Evolutionary conservation across 768 basidiomycete species (phyloP), one percentile per base, ranked within the genome.

Genomic region (Pisolithus microcarpus): DNA sequence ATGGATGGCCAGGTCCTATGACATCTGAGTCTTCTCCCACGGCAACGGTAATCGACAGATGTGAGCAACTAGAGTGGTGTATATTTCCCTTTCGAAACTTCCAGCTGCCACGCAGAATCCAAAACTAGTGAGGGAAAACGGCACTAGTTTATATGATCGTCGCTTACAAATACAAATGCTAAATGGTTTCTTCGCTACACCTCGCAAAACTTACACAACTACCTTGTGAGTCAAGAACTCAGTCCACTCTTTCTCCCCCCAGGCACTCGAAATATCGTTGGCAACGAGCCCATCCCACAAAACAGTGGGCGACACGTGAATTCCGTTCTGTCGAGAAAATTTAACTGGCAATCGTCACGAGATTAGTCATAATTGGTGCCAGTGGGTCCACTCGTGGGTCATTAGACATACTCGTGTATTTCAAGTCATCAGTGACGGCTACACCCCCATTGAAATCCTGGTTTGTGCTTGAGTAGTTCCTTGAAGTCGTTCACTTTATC

Each of bases 221-320:
- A 87, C 77, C 54, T 80, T 87, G 46, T 75, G 69, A 43, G 71
- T 70, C 28, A 95, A 73, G 67, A 85, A 96, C 42, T 82, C 77
- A 18, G 69, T 72, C 92, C 92, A 95, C 62, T 96, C 87, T 38
- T 73, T 73, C 61, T 84, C 77, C 4, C 78, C 85, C 88, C 90
- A 96, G 19, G 82, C 77, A 61, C 90, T 91, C 5, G 84, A 85
- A 30, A 93, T 73, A 44, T 88, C 83, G 45, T 72, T 76, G 10
- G 80, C 84, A 48, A 89, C 62, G 50, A 85, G 72, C 46, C 90
- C 87, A 57, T 92, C 85, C 80, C 82, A 87, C 2, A 89, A 70
- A 2, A 75, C 78, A 38, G 91, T 87, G 4, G 92, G 91, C 1
- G 91, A 93, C 43, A 95, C 90, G 57, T 97, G 94, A 38, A 96